phyloP scores from a whole-genome alignment of 2,329 filamentous ascomycete genomes.

The Fusarium torreyae region DNA sequence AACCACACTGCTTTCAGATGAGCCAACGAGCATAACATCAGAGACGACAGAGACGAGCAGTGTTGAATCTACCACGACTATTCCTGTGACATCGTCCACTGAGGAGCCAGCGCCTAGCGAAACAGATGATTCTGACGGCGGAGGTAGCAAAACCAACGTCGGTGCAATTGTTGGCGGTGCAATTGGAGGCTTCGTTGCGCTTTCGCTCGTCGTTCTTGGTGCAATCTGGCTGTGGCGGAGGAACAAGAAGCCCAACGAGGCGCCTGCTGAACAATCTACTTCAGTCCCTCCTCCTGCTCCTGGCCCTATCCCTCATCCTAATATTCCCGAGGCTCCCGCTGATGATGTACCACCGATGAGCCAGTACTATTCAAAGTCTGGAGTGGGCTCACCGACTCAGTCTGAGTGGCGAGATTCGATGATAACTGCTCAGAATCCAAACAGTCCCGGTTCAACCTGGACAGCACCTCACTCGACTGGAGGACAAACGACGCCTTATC shows the following conservation, averaged over 20 bases:
- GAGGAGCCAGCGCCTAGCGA: background rate
- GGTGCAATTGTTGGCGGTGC: constrained; percentile 34
- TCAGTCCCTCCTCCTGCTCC: background rate
- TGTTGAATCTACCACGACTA: background rate
- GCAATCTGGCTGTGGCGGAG: constrained; percentile 19
- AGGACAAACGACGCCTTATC: background rate
- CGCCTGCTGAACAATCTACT: background rate
- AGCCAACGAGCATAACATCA: background rate
- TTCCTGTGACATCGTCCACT: background rate
- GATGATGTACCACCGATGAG: constrained; percentile 8
- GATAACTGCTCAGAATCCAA: background rate
- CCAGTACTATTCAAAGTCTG: constrained; percentile 18
- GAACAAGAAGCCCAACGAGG: constrained; percentile 11
- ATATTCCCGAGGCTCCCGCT: background rate
- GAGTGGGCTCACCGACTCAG: constrained; percentile 3
- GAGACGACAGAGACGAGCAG: background rate
- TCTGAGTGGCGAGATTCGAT: constrained; percentile 32
- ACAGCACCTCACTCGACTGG: constrained; percentile 2
- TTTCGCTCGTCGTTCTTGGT: constrained; percentile 19
- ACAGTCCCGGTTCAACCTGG: constrained; percentile 30
- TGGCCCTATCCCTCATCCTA: background rate
- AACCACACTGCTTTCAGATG: constrained; percentile 4
- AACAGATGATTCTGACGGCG: background rate
- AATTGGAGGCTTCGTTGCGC: constrained; percentile 21
- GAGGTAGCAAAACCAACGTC: constrained; percentile 4